These are phyloP conservation scores for Eutrema heterophyllum DNA, from an alignment of 345 rosid species.

Conservation along the genomic window DNA sequence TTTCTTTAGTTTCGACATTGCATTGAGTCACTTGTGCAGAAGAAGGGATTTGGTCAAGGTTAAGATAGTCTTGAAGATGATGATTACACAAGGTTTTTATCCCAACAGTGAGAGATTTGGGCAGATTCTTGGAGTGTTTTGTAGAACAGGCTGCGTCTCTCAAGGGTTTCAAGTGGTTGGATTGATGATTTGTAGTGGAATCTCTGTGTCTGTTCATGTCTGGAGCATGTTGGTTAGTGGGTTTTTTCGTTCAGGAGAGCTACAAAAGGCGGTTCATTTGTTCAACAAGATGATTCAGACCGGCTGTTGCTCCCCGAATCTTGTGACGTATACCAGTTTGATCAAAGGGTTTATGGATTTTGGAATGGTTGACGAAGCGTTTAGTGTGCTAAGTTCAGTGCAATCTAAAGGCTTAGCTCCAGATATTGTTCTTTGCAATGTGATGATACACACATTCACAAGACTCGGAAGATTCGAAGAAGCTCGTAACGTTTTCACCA, in stretches of 20 bases:
- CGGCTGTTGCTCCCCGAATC: constrained; percentile 48
- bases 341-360: constrained; percentile 52
- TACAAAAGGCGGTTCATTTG: constrained; percentile 42
- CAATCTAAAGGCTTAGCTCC: constrained; percentile 41
- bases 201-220: constrained; percentile 41
- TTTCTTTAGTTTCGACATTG: constrained; percentile 59
- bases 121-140: constrained; percentile 45
- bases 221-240: constrained; percentile 58
- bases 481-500: constrained; percentile 42
- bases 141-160: constrained; percentile 37
- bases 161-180: constrained; percentile 52
- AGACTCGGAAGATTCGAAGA: constrained; percentile 54
- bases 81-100: constrained; percentile 53
- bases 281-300: constrained; percentile 49
- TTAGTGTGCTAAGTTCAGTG: constrained; percentile 36
- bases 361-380: constrained; percentile 44
- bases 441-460: constrained; percentile 49
- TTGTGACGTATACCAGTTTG: constrained; percentile 59
- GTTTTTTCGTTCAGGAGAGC: constrained; percentile 38
- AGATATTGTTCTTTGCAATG: constrained; percentile 63
- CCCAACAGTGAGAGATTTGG: constrained; percentile 52
- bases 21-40: constrained; percentile 55
- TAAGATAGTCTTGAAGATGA: constrained; percentile 40
- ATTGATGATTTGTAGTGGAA: constrained; percentile 46
- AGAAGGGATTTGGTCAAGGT: constrained; percentile 33